These are phyloP conservation scores for Clarireedia paspali DNA, from an alignment of 2,329 filamentous ascomycete species.

Conservation along the genomic window DNA sequence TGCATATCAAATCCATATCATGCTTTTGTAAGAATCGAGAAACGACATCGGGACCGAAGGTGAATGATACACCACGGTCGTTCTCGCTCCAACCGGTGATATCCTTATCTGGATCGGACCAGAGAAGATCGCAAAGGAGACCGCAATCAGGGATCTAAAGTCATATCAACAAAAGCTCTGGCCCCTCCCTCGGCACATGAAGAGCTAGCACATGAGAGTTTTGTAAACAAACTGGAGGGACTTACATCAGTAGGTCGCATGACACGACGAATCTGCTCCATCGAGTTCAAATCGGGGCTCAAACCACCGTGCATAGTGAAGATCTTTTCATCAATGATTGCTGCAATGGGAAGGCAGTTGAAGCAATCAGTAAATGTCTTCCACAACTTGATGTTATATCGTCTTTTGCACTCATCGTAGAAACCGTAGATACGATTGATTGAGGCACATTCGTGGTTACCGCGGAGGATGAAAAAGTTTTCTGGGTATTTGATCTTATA, in stretches of 20 bases:
- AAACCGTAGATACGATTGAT: slow-evolving; percentile 99
- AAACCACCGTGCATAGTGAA: slow-evolving; percentile 99
- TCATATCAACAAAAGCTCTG: slow-evolving; percentile 29
- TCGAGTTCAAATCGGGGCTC: slow-evolving; percentile 95
- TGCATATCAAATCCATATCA: slow-evolving; percentile 99
- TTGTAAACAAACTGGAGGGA: slow-evolving; percentile 24
- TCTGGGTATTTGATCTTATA: slow-evolving; percentile 99
- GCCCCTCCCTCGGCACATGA: slow-evolving; percentile 25
- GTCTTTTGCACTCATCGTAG: slow-evolving; percentile 98
- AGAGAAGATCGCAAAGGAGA: slow-evolving; percentile 91
- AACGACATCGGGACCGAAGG: slow-evolving; percentile 94
- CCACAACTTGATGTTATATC: slow-evolving; percentile 99
- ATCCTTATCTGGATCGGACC: slow-evolving; percentile 98
- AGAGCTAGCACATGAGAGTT: slow-evolving; percentile 21
- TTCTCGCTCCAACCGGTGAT: slow-evolving; percentile 99
- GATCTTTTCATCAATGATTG: slow-evolving; percentile 99
- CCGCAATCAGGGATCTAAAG: slow-evolving; percentile 92
- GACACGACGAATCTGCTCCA: slow-evolving; percentile 98
- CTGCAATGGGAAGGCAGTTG: slow-evolving; percentile 96
- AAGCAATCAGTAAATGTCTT: slow-evolving; percentile 99
- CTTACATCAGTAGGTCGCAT: slow-evolving; percentile 98
- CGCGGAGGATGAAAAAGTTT: slow-evolving; percentile 98
- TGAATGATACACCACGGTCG: slow-evolving; percentile 96
- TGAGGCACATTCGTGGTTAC: slow-evolving; percentile 97
- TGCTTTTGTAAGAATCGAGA: slow-evolving; percentile 97